Evolutionary conservation across 2,329 filamentous ascomycete species (phyloP), one percentile per base, ranked within the genome.

Genomic region (Colletotrichum nymphaeae): DNA sequence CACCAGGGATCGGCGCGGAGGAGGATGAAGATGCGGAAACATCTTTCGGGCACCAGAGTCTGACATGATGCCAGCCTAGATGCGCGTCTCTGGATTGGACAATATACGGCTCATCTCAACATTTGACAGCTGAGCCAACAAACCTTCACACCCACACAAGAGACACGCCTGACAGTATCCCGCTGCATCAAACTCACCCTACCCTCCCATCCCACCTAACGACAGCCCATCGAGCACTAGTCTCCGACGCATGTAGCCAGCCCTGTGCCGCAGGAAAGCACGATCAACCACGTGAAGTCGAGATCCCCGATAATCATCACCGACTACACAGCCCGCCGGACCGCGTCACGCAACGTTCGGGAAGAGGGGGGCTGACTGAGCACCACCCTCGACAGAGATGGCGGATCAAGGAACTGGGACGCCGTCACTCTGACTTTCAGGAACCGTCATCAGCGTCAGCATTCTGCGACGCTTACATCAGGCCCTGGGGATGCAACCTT

Each of bases 311-410:
- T 7, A 8, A 26, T 19, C 16, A 49, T 19, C n/a, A 35, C 28
- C 28, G 26, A 35, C 49, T 35, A 14, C 60, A 53, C 46, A 52
- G 46, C 28, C 46, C 60, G n/a, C 60, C 19, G 42, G 60, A 24
- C 46, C 26, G 26, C n/a, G 28, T 35, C 60, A 35, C 46, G 22
- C 28, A 19, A 24, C 16, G 7, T 49, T 11, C 42, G 19, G 19
- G n/a, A 28, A 28, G 60, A 42, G 46, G 32, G 7, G 46, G 60
- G 60, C 46, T 63, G 60, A 63, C 60, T 63, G 60, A 63, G 60
- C 60, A 35, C 22, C 60, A 24, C n/a, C 32, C 28, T 19, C 42
- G 16, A 49, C 42, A 49, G 19, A 49, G 42, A 49, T 19, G 42
- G 42, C 42, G 42, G 42, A 49, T 49, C 42, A 19, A n/a, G 42